A percentile compares a stretch with the other conserved stretches of the same genome.
Evolutionary conservation across 371 early-diverging fungal species (phyloP).

Genomic region (Blastocladiella emersonii): DNA sequence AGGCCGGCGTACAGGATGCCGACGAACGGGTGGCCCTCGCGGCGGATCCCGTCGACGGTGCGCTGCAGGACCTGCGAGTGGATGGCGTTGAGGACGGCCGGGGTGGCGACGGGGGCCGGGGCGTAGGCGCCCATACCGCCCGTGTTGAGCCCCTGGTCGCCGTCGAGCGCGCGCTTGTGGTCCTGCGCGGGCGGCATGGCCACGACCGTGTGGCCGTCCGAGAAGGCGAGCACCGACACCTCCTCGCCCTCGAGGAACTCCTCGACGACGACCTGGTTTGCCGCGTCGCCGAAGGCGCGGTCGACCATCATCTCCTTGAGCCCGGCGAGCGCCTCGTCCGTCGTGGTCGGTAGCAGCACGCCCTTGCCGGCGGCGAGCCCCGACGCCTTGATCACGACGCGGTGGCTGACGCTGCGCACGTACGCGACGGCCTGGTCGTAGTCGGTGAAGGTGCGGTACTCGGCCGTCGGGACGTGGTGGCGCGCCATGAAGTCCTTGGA

Average conservation of each 20-base stretch:
- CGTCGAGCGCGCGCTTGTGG: constrained; percentile 88
- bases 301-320: constrained; percentile 77
- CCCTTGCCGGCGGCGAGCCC: constrained; percentile 97
- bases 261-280: constrained; percentile 85
- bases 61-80: constrained; percentile 70
- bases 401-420: constrained; percentile 32
- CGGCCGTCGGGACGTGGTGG: constrained; percentile 90
- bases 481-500: constrained; percentile 94
- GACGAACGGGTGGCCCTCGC: constrained; percentile 87
- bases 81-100: constrained; percentile 49
- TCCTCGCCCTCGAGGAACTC: constrained; percentile 88
- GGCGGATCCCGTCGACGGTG: constrained; percentile 88
- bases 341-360: constrained; percentile 74
- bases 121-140: constrained; percentile 98
- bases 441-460: constrained; percentile 79
- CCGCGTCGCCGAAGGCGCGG: constrained; percentile 76
- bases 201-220: constrained; percentile 89
- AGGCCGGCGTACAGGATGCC: constrained; percentile 92
- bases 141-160: constrained; percentile 90
- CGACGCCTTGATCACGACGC: constrained; percentile 76
- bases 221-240: constrained; percentile 74
- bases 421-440: constrained; percentile 62
- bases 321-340: constrained; percentile 74
- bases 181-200: constrained; percentile 89
- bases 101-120: constrained; percentile 82